Percentiles rank a stretch among this genome's conserved stretches.
Conservation (phyloP, 805 yeast species). For the Saitoella complicata region DNA sequence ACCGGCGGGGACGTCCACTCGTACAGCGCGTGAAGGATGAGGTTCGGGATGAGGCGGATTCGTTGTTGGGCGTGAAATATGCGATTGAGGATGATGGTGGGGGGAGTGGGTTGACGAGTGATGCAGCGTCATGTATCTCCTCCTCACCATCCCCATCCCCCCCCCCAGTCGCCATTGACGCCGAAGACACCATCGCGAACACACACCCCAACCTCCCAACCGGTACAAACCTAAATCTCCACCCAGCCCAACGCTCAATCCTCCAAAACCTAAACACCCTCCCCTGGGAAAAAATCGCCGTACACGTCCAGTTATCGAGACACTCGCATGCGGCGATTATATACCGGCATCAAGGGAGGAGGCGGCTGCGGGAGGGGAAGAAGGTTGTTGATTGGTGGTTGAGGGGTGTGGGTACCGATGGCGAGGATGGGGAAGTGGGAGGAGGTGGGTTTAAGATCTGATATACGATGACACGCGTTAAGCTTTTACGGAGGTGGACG, state of each 20-base stretch:
- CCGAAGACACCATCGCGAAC: neutral
- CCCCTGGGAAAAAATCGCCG: conserved; percentile 65
- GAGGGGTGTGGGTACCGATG: no score
- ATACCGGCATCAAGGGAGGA: conserved; percentile 29
- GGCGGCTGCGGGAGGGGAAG: no score
- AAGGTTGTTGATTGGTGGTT: no score
- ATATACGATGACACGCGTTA: no score
- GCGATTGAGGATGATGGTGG: neutral
- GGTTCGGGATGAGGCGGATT: no score
- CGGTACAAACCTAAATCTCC: conserved; percentile 9
- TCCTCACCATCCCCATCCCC: neutral
- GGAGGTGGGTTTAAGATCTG: no score
- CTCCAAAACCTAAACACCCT: conserved; percentile 41
- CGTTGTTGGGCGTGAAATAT: conserved; percentile 2
- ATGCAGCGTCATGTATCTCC: no score
- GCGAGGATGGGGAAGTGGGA: no score
- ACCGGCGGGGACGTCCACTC: no score
- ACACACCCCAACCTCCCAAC: conserved; percentile 8
- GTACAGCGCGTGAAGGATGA: no score
- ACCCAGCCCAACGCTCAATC: conserved; percentile 29
- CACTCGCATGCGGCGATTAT: conserved; percentile 83
- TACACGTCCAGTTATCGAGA: conserved; percentile 44
- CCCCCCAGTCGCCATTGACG: conserved; percentile 1
- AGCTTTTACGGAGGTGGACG: no score
- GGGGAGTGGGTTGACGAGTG: neutral